Evolutionary conservation across 768 basidiomycete genomes (phyloP).

Genomic region (Mycena vitilis): DNA sequence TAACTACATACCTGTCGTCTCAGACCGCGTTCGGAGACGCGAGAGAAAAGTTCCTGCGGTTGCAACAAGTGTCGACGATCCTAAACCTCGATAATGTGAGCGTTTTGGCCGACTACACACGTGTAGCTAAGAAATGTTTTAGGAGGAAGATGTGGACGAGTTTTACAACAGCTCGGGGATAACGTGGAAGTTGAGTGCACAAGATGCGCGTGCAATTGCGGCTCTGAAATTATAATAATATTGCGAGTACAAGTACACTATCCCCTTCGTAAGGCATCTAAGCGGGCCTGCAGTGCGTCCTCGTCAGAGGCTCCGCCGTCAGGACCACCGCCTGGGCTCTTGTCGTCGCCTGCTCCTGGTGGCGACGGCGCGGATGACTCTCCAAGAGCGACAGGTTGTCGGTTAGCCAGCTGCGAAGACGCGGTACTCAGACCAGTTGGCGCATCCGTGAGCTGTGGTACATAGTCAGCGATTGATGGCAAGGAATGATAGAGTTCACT

Average conservation of each 20-base stretch:
- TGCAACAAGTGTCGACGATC: constrained; percentile 94
- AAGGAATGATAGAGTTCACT: constrained; percentile 49
- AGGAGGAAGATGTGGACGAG: constrained; percentile 96
- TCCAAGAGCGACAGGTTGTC: constrained; percentile 89
- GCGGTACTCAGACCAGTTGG: constrained; percentile 77
- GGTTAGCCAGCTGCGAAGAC: constrained; percentile 69
- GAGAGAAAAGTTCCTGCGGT: constrained; percentile 89
- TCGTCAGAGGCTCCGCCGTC: constrained; percentile 71
- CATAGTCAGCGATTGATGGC: neutral
- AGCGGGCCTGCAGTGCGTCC: constrained; percentile 91
- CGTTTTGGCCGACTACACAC: constrained; percentile 26
- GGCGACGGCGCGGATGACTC: constrained; percentile 62
- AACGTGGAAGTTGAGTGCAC: constrained; percentile 82
- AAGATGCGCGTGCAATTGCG: constrained; percentile 80
- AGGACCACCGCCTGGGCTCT: constrained; percentile 49
- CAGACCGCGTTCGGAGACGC: constrained; percentile 93
- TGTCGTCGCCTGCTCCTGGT: constrained; percentile 42
- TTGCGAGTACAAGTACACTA: constrained; percentile 44
- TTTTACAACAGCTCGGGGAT: constrained; percentile 96
- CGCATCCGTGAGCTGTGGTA: constrained; percentile 80
- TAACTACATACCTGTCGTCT: constrained; percentile 84
- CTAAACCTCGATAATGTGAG: constrained; percentile 87
- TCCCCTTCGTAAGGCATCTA: constrained; percentile 88
- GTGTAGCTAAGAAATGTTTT: constrained; percentile 20
- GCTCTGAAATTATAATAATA: constrained; percentile 61